Evolutionary conservation across 139 green algal species (phyloP), one percentile per base, ranked within the genome.

Genomic region (Tetradesmus obliquus): DNA sequence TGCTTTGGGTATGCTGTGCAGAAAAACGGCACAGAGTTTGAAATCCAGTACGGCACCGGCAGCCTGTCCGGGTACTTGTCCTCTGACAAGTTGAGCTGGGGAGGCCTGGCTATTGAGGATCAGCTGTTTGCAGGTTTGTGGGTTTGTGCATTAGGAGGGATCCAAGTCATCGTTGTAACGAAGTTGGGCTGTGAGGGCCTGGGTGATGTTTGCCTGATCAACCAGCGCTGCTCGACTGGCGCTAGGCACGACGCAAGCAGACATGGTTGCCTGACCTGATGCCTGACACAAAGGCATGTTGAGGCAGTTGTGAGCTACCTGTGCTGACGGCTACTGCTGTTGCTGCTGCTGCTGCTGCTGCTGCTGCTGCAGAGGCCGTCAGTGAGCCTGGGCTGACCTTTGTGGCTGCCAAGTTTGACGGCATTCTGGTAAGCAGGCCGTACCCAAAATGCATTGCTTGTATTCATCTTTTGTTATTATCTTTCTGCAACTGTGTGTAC

Each of bases 41-140:
- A 95, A 1, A 99, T 99, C 32, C 95, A 99, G 94, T 99, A 99
- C 89, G 98, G 98, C 87, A 97, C 90, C 15, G 98, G 98, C 19
- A 97, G 95, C 1, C 94, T 99, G 87, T 95, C 94, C 12, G 98
- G 98, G 1, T 99, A 98, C 95, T 93, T 99, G 81, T 97, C 93
- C 82, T n/a, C 93, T 54, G 98, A 99, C 91, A 91, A 79, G 0
- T 93, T 99, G 20, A 94, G 84, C 24, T 95, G 98, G 85, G 98
- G 97, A 1, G 95, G 93, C 15, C 86, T 99, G 3, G 69, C 94
- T 55, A 93, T 99, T 22, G 13, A 94, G 66, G 81, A 79, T 45
- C 62, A 58, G 55, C 60, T 93, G 13, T 91, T 91, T 82, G 88
- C 86, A 84, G 69, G 86, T 90, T 2, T 55, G 55, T 87, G 82